Evolutionary conservation across 2,329 filamentous ascomycete genomes (phyloP), one percentile per base, ranked within the genome.

Genomic region (Chaetomiaceae sp.): DNA sequence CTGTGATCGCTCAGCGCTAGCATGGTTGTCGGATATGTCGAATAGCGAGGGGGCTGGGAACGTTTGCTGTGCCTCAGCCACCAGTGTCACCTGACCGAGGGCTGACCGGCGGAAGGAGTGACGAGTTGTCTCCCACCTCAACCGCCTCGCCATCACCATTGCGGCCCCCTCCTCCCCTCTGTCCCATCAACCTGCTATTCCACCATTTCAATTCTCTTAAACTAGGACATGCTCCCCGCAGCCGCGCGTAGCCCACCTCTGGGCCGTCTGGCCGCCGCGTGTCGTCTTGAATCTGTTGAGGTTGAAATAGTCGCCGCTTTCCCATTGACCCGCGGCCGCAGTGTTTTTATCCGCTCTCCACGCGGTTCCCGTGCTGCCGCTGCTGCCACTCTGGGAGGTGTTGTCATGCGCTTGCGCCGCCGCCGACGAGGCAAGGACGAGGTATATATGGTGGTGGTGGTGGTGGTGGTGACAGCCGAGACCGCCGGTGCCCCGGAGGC

Each of bases 281-380:
- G 43, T 36, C 29, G 43, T 46, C 43, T 46, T 46, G 43, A 46
- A 23, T 46, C 31, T 46, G 29, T 46, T 36, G 42, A 45, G 34
- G 15, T 45, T 45, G 29, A 46, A 46, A 46, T 23, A 31, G 43
- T 46, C 43, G 29, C 43, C 43, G 43, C 43, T 20, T 46, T 46
- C 43, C 43, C 31, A 46, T 46, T 46, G 43, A 46, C 19, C 43
- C 29, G 43, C 43, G 43, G 43, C 29, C 43, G 43, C 43, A 46
- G 43, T 46, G 43, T 34, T 46, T 36, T 22, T 36, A 46, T 33
- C 42, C 42, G 43, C 43, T 36, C 29, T 46, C 43, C 17, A 46
- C 27, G 43, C 19, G 43, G 43, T 34, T 46, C 43, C 43, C 17
- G 29, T 46, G 43, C 43, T 46, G 29, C 43, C 34, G 42, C 42